These are phyloP conservation scores for Chaetomium fimeti DNA, from an alignment of 495 filamentous ascomycete species.

Conservation along the genomic window DNA sequence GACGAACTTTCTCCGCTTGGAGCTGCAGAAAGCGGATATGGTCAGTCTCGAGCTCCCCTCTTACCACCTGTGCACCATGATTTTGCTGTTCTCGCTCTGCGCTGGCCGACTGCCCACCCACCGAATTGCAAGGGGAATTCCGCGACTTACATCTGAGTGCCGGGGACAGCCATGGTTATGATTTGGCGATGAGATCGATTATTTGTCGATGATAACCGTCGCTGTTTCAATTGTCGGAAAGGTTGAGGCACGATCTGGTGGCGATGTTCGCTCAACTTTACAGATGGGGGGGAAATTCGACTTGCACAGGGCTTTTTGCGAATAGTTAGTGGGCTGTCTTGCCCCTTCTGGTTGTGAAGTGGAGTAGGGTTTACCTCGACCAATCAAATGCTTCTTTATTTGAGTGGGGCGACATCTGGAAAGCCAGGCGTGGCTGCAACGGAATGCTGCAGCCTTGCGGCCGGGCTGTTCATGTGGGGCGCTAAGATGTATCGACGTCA, in stretches of 20 bases:
- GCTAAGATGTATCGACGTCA: constrained; percentile 26
- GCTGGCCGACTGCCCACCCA: neutral
- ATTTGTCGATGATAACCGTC: constrained; percentile 34
- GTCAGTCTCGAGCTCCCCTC: constrained; percentile 15
- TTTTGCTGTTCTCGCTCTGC: too few species aligned
- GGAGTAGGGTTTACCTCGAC: constrained; percentile 37
- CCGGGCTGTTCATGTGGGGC: constrained; percentile 14
- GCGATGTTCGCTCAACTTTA: constrained; percentile 35
- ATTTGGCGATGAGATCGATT: constrained; percentile 41
- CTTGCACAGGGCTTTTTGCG: constrained; percentile 37
- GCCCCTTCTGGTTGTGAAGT: constrained; percentile 23
- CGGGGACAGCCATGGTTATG: constrained; percentile 52
- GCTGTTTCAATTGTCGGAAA: constrained; percentile 32
- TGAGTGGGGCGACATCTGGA: neutral
- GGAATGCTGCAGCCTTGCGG: constrained; percentile 15
- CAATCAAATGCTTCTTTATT: constrained; percentile 19
- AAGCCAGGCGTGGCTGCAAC: constrained; percentile 17
- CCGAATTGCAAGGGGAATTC: neutral
- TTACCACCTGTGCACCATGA: constrained; percentile 4
- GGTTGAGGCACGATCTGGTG: constrained; percentile 34
- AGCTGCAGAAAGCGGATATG: constrained; percentile 50
- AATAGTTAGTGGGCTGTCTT: constrained; percentile 39
- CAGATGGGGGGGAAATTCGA: constrained; percentile 36
- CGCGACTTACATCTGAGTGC: constrained; percentile 56
- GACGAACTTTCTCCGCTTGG: constrained; percentile 99